Conservation (phyloP, 2,329 filamentous ascomycete genomes). For the Trichoderma arundinaceum region DNA sequence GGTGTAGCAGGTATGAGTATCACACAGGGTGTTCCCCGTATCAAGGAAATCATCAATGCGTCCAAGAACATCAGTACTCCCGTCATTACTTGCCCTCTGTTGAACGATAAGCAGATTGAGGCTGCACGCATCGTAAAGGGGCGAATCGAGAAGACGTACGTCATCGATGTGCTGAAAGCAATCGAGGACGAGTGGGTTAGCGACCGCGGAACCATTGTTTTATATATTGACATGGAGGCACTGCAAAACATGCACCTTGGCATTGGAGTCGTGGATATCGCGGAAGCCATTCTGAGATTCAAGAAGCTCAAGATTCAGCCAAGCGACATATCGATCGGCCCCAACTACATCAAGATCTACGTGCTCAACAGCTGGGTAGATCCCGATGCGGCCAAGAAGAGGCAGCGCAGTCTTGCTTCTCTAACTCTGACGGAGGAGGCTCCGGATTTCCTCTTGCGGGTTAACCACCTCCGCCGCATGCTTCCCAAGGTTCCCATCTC, state of each 20-base stretch:
- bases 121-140: conserved; percentile 91
- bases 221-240: conserved; percentile 80
- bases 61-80: conserved; percentile 93
- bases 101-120: conserved; percentile 74
- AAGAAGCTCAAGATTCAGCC: conserved; percentile 80
- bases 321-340: conserved; percentile 65
- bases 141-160: conserved; percentile 91
- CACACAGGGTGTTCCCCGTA: conserved; percentile 97
- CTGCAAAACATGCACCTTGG: conserved; percentile 83
- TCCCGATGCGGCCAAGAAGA: conserved; percentile 49
- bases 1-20: conserved; percentile 99
- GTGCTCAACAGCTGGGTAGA: conserved; percentile 56
- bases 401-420: conserved; percentile 45
- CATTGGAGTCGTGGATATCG: conserved; percentile 74
- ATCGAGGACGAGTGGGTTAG: conserved; percentile 90
- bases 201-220: conserved; percentile 74
- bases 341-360: conserved; percentile 72
- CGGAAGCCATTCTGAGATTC: conserved; percentile 75
- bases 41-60: conserved; percentile 99
- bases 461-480: conserved; percentile 83
- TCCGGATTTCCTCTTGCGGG: conserved; percentile 68
- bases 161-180: conserved; percentile 79
- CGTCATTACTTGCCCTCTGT: conserved; percentile 84
- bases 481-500: conserved; percentile 86
- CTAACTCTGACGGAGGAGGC: conserved; percentile 53